A percentile compares a stretch with the other conserved stretches of the same genome.
These are phyloP conservation scores for Naganishia randhawae DNA, from an alignment of 768 basidiomycete genomes.

Conservation along the genomic window DNA sequence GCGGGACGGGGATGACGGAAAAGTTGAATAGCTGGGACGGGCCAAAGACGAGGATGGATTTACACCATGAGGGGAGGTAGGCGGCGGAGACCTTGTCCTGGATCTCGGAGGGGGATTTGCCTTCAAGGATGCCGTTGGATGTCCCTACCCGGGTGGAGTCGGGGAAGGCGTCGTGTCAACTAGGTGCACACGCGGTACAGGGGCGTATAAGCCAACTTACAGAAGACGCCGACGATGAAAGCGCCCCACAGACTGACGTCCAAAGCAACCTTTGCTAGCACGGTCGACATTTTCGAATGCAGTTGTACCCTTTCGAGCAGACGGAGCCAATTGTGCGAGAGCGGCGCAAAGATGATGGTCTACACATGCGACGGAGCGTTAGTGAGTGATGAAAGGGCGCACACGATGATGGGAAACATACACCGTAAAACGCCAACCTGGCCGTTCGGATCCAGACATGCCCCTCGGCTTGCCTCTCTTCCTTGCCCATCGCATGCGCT, in stretches of 20 bases:
- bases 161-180: neutral
- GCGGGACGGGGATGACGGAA: slow-evolving; percentile 41
- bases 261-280: slow-evolving; percentile 33
- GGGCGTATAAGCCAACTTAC: slow-evolving; percentile 1
- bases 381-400: slow-evolving; percentile 32
- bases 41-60: slow-evolving; percentile 23
- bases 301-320: slow-evolving; percentile 37
- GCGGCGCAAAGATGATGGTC: slow-evolving; percentile 46
- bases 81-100: slow-evolving; percentile 36
- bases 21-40: slow-evolving; percentile 48
- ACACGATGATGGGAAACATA: neutral
- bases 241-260: slow-evolving; percentile 44
- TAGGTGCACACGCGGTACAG: too few species aligned
- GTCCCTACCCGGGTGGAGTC: slow-evolving; percentile 38
- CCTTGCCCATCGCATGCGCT: neutral
- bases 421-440: slow-evolving; percentile 38
- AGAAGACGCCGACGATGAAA: slow-evolving; percentile 37
- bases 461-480: neutral
- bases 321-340: slow-evolving; percentile 44
- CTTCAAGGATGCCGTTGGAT: slow-evolving; percentile 41
- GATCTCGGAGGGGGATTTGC: slow-evolving; percentile 38
- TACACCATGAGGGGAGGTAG: slow-evolving; percentile 22
- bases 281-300: slow-evolving; percentile 33
- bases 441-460: slow-evolving; percentile 37
- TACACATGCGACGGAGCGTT: neutral